These are phyloP conservation scores for Rhizopus stolonifer DNA, from an alignment of 371 early-diverging fungal species.

Conservation along the genomic window DNA sequence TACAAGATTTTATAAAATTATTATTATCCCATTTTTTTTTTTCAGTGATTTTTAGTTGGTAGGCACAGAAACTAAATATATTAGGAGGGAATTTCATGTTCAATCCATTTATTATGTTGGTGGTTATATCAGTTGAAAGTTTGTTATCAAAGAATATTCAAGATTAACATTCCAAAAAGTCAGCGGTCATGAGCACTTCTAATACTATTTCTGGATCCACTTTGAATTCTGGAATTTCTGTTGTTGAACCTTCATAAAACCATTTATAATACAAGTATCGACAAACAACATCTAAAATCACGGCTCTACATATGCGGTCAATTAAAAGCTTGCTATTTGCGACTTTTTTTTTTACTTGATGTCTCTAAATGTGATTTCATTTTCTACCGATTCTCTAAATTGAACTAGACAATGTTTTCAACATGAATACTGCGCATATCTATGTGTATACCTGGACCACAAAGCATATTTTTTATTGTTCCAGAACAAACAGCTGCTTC, in stretches of 20 bases:
- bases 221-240: constrained; percentile 86
- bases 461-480: constrained; percentile 91
- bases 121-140: constrained; percentile 47
- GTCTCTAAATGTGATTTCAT: constrained; percentile 84
- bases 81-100: constrained; percentile 43
- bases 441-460: constrained; percentile 66
- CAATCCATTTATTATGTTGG: constrained; percentile 54
- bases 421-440: background rate
- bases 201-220: constrained; percentile 88
- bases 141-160: background rate
- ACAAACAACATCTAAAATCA: constrained; percentile 90
- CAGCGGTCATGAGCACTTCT: constrained; percentile 94
- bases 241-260: constrained; percentile 63
- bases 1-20: background rate
- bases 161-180: constrained; percentile 88
- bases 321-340: background rate
- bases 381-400: constrained; percentile 89
- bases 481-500: constrained; percentile 89
- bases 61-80: too few relatives aligned
- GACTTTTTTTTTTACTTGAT: constrained; percentile 78
- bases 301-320: constrained; percentile 57
- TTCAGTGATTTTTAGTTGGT: background rate
- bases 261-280: constrained; percentile 86
- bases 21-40: background rate
- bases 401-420: constrained; percentile 55